Conservation (phyloP, 1,284 basidiomycete species). For the Marasmius sp. region DNA sequence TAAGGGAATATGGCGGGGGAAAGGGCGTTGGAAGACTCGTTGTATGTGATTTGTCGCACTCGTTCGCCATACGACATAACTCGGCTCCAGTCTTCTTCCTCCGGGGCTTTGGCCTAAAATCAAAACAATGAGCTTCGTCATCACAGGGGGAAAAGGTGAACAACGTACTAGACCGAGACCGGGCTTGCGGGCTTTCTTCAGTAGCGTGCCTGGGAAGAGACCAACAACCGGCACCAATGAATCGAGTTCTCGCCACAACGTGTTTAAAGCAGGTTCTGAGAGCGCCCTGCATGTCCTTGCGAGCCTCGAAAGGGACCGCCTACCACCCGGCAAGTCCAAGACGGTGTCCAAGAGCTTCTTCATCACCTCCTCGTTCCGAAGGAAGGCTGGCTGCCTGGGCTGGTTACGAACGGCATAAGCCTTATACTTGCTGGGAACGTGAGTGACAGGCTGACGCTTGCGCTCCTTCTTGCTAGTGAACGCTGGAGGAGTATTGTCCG, state of each 20-base stretch:
- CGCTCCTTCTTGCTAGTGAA: not conserved
- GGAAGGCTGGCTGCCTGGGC: conserved; percentile 52
- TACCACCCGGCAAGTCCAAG: conserved; percentile 63
- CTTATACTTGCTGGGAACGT: not conserved
- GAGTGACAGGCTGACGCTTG: not conserved
- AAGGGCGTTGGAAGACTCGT: conserved; percentile 63
- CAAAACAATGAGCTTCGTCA: not conserved
- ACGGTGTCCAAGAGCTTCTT: conserved; percentile 68
- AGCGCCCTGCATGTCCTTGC: conserved; percentile 72
- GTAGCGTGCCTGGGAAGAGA: conserved; percentile 62
- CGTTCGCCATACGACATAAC: conserved; percentile 64
- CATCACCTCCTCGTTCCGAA: conserved; percentile 62
- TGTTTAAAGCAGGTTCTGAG: conserved; percentile 67
- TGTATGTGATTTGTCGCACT: conserved; percentile 66
- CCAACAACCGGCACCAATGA: conserved; percentile 69
- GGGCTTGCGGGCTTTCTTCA: conserved; percentile 68
- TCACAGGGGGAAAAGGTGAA: not conserved
- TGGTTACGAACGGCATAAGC: conserved; percentile 45
- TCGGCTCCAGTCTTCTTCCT: conserved; percentile 64
- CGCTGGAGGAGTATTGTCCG: not conserved
- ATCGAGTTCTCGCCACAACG: conserved; percentile 76
- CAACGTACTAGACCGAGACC: conserved; percentile 71
- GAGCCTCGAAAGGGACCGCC: conserved; percentile 61
- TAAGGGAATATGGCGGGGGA: conserved; percentile 63
- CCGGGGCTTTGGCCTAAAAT: conserved; percentile 56